Evolutionary conservation across 2,329 filamentous ascomycete genomes (phyloP), one percentile per base, ranked within the genome.

Genomic region (Pseudocercospora fijiensis): DNA sequence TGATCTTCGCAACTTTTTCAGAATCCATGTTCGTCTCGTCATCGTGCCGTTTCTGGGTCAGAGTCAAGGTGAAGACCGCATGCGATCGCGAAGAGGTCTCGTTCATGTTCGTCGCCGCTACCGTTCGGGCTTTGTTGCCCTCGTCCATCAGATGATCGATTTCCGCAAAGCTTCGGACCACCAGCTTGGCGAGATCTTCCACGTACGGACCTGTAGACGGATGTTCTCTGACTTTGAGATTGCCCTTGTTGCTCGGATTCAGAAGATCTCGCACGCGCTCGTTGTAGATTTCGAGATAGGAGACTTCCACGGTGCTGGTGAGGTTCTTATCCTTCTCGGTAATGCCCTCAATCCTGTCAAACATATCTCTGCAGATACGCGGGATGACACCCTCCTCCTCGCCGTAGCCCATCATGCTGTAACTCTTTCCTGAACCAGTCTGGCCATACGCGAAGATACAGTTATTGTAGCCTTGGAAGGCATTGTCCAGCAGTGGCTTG

Each of bases 331-430:
- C 92, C 70, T 83, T 76, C 70, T 90, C 85, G 66, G 85, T 82
- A 72, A 94, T 82, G 56, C 81, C 80, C 26, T 81, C 81, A 74
- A 99, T 99, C 68, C 94, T 85, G 74, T 89, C 86, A 77, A 99
- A 99, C 92, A 99, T 98, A 73, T 96, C 90, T 80, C 95, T 91
- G 78, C 95, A 99, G 80, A 99, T 99, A 73, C 88, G 90, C 52
- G 96, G 95, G 67, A 98, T 98, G 68, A 99, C 95, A 77, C 95
- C 95, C 63, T 92, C 86, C 75, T 99, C 94, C 73, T 94, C 90
- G 60, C 95, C 95, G 79, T 98, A 99, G 56, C 95, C 95, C 95
- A 99, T 99, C 94, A 99, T 99, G 30, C 93, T 97, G 78, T 99
- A 99, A 16, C 92, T 97, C 81, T 99, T 99, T 79, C 95, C 95